Percentiles rank a stretch among this genome's conserved stretches.
phyloP scores from a whole-genome alignment of 441 rosid genomes.

The Erodium moschatum region DNA sequence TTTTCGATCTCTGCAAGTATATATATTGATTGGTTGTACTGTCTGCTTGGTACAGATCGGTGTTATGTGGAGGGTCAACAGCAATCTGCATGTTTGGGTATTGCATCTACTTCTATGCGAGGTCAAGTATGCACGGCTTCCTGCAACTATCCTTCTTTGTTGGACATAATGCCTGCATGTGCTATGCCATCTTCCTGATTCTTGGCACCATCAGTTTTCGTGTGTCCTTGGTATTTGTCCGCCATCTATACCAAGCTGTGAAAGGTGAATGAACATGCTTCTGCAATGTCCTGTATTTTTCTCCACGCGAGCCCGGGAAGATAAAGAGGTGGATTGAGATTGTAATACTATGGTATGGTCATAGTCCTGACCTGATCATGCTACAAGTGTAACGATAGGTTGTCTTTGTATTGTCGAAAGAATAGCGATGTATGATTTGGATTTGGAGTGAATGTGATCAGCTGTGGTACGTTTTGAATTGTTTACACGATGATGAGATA shows the following conservation, averaged over 20 bases:
- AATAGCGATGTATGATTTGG: not conserved
- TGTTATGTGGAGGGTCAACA: slow-evolving; percentile 51
- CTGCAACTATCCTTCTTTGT: slow-evolving; percentile 61
- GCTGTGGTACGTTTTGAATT: not conserved
- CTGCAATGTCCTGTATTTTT: not conserved
- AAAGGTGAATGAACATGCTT: slow-evolving; percentile 47
- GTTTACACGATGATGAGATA: too few relatives aligned
- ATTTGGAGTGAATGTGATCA: not conserved
- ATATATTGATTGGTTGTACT: not conserved
- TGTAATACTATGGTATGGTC: not conserved
- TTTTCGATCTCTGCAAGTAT: too few relatives aligned
- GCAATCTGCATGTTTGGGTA: slow-evolving; percentile 68
- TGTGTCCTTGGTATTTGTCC: slow-evolving; percentile 53
- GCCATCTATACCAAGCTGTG: slow-evolving; percentile 46
- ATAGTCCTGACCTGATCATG: too few relatives aligned
- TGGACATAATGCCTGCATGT: slow-evolving; percentile 59
- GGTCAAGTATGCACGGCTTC: slow-evolving; percentile 59
- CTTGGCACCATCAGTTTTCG: slow-evolving; percentile 51
- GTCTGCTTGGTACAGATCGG: slow-evolving; percentile 44
- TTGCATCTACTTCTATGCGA: slow-evolving; percentile 47
- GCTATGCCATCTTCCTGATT: slow-evolving; percentile 72
- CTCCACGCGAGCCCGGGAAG: not conserved
- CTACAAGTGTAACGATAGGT: too few relatives aligned
- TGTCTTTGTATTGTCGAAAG: not conserved
- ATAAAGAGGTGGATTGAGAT: not conserved